phyloP scores from a whole-genome alignment of 352 stramenopile genomes.

The Phytophthora cactorum region DNA sequence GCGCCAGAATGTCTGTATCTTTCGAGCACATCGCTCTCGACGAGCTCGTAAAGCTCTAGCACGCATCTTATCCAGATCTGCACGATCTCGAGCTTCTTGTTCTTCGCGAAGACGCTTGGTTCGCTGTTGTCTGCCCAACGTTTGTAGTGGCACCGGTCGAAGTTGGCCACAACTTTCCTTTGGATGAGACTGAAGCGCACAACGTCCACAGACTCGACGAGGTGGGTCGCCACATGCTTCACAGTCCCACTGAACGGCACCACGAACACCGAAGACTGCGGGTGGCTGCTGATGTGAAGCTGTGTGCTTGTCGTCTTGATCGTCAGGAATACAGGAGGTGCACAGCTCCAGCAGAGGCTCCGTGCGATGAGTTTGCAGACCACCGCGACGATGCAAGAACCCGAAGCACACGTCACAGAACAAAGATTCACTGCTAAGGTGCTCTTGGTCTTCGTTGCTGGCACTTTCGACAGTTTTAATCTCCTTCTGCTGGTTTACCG shows the following conservation, averaged over 20 bases:
- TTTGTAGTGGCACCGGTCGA: slow-evolving; percentile 40
- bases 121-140: slow-evolving; percentile 45
- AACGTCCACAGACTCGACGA: slow-evolving; percentile 51
- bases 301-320: slow-evolving; percentile 20
- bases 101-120: slow-evolving; percentile 42
- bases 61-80: slow-evolving; percentile 54
- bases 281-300: not conserved
- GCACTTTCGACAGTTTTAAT: slow-evolving; percentile 1
- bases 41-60: slow-evolving; percentile 27
- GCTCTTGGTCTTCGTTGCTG: slow-evolving; percentile 2
- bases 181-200: slow-evolving; percentile 47
- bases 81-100: slow-evolving; percentile 49
- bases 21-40: slow-evolving; percentile 37
- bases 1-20: slow-evolving; percentile 66
- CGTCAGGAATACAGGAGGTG: slow-evolving; percentile 32
- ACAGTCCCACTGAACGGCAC: slow-evolving; percentile 61
- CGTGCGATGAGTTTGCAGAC: slow-evolving; percentile 48
- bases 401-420: slow-evolving; percentile 77
- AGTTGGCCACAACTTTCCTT: slow-evolving; percentile 55
- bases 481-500: slow-evolving; percentile 5
- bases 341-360: slow-evolving; percentile 57
- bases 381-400: slow-evolving; percentile 56
- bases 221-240: slow-evolving; percentile 27
- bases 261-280: not conserved
- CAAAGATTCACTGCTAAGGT: slow-evolving; percentile 35